Percentiles rank a stretch among this genome's conserved stretches.
Conservation (phyloP, 257 asterid genomes). For the Solanum pinnatisectum region DNA sequence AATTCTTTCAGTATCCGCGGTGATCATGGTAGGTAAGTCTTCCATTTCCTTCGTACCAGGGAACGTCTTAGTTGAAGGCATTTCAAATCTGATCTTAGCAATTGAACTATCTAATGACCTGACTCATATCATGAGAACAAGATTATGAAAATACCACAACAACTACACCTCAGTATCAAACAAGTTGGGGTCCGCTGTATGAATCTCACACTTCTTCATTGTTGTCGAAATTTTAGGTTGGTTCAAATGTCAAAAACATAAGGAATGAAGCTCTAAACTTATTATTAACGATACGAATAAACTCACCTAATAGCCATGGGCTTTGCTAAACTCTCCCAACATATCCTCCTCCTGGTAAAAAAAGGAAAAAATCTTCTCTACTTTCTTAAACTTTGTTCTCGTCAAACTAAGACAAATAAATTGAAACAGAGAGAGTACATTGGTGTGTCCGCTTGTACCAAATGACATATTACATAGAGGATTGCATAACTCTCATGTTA, state of each 20-base stretch:
- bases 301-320: conserved; percentile 57
- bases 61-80: conserved; percentile 30
- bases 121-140: neutral
- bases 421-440: neutral
- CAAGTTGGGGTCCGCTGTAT: neutral
- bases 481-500: neutral
- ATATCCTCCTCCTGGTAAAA: conserved; percentile 22
- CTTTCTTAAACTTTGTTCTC: neutral
- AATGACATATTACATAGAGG: neutral
- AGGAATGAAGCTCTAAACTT: neutral
- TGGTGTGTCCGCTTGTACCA: neutral
- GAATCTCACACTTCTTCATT: neutral
- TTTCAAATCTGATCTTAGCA: conserved; percentile 40
- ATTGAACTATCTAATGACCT: conserved; percentile 48
- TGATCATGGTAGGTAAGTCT: conserved; percentile 6
- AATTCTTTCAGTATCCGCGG: neutral
- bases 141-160: neutral
- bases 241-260: neutral
- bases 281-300: neutral
- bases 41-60: conserved; percentile 14
- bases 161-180: neutral
- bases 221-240: neutral
- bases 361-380: neutral
- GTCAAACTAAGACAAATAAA: neutral
- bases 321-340: conserved; percentile 34